phyloP scores from a whole-genome alignment of 75 land plant genomes.

The Sequoiadendron giganteum region DNA sequence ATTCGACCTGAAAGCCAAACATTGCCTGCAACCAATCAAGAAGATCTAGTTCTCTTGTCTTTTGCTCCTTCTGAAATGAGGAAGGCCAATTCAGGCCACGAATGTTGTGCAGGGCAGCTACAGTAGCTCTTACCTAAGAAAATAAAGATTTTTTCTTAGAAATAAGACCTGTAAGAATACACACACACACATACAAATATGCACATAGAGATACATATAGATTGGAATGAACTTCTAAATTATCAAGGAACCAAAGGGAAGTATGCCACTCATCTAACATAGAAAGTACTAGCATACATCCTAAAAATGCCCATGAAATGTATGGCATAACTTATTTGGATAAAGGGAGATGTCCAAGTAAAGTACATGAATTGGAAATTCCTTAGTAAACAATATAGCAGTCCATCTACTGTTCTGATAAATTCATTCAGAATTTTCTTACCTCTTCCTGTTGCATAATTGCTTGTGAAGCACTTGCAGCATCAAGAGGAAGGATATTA shows the following conservation, averaged over 20 bases:
- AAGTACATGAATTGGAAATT: background rate
- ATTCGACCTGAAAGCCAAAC: slow-evolving; percentile 94
- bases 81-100: slow-evolving; percentile 74
- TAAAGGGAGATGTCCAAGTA: background rate
- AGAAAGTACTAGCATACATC: background rate
- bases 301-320: background rate
- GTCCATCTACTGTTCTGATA: background rate
- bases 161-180: background rate
- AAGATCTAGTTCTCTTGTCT: slow-evolving; percentile 74
- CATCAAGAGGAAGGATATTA: slow-evolving; percentile 96
- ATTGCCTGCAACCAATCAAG: slow-evolving; percentile 95
- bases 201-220: background rate
- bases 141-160: background rate
- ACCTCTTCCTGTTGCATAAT: slow-evolving; percentile 72
- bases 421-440: background rate
- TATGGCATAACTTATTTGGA: background rate
- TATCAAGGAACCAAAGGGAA: background rate
- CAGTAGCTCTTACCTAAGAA: slow-evolving; percentile 80
- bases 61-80: slow-evolving; percentile 57
- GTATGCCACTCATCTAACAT: background rate
- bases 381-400: background rate
- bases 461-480: slow-evolving; percentile 89
- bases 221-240: background rate
- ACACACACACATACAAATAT: background rate
- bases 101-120: slow-evolving; percentile 73